Percentiles rank a stretch among this genome's conserved stretches.
phyloP scores from a whole-genome alignment of 495 filamentous ascomycete species.

The Penicillium lagena region DNA sequence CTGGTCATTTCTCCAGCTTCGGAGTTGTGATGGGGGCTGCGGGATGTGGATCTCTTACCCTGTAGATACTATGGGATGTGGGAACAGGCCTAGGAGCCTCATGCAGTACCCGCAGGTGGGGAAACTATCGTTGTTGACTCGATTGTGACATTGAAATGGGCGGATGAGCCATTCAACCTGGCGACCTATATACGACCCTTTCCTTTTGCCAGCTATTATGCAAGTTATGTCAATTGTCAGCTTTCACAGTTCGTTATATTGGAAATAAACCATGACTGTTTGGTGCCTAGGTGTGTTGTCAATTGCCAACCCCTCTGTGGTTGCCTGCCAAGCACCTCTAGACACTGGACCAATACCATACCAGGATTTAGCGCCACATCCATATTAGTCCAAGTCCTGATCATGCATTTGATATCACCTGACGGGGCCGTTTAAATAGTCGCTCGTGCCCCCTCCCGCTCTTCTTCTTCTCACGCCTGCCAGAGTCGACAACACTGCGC shows the following conservation, averaged over 20 bases:
- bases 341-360: slow-evolving; percentile 6
- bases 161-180: slow-evolving; percentile 7
- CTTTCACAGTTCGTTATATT: too few species aligned
- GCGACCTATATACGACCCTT: not conserved
- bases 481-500: slow-evolving; percentile 33
- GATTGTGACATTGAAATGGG: not conserved
- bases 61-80: too few species aligned
- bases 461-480: slow-evolving; percentile 24
- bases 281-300: too few species aligned
- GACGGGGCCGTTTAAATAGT: slow-evolving; percentile 21
- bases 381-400: slow-evolving; percentile 3
- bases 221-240: too few species aligned
- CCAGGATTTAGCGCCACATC: slow-evolving; percentile 7
- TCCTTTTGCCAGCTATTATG: not conserved
- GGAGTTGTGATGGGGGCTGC: slow-evolving; percentile 17
- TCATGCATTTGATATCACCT: slow-evolving; percentile 33
- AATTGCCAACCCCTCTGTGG: not conserved
- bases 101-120: too few species aligned
- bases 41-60: slow-evolving; percentile 9
- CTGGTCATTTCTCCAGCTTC: slow-evolving; percentile 26
- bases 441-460: slow-evolving; percentile 15
- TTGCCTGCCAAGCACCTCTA: not conserved
- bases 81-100: too few species aligned
- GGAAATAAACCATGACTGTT: too few species aligned
- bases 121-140: too few species aligned